These are phyloP conservation scores for Coleophoma cylindrospora DNA, from an alignment of 2,329 filamentous ascomycete species.

Conservation along the genomic window DNA sequence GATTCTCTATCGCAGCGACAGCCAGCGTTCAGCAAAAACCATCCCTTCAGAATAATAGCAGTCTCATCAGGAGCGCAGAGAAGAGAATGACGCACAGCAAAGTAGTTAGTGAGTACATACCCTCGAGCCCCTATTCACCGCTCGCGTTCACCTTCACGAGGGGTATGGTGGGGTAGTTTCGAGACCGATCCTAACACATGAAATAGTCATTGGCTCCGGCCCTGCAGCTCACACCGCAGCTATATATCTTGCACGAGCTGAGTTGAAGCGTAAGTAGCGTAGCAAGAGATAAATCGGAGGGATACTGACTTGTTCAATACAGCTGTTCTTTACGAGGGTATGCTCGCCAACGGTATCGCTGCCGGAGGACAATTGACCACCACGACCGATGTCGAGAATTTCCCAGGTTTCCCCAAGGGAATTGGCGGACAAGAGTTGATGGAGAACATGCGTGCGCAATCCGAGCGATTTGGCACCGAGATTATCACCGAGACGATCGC, in stretches of 20 bases:
- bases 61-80: conserved; percentile 23
- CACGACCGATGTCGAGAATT: conserved; percentile 98
- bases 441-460: conserved; percentile 93
- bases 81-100: conserved; percentile 78
- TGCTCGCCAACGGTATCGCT: conserved; percentile 94
- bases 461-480: conserved; percentile 84
- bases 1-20: conserved; percentile 69
- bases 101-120: conserved; percentile 68
- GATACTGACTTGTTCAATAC: background rate
- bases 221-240: conserved; percentile 96
- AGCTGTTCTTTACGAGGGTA: conserved; percentile 92
- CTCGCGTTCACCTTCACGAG: conserved; percentile 4
- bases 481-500: conserved; percentile 91
- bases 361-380: conserved; percentile 96
- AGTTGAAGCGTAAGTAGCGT: conserved; percentile 62
- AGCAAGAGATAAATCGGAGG: conserved; percentile 32
- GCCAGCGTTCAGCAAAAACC: conserved; percentile 58
- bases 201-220: conserved; percentile 81
- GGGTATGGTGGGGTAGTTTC: background rate
- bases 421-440: conserved; percentile 87
- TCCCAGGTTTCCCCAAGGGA: conserved; percentile 85
- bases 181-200: conserved; percentile 8
- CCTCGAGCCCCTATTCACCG: background rate
- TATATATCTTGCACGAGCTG: conserved; percentile 90
- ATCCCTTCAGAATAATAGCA: conserved; percentile 24